Conservation (phyloP, 768 basidiomycete genomes). For the Phlegmacium glaucopus region DNA sequence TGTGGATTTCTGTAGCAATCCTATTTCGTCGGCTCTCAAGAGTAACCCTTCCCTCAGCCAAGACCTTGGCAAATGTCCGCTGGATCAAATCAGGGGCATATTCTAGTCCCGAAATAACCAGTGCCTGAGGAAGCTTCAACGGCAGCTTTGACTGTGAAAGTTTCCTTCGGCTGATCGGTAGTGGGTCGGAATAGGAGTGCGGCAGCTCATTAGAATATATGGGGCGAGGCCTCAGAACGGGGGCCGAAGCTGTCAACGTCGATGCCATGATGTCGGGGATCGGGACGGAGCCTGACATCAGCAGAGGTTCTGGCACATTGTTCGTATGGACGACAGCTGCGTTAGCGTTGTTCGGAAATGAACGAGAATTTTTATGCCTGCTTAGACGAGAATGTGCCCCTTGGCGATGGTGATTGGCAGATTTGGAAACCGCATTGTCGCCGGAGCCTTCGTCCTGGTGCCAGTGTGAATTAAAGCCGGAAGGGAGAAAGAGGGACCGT, state of each 20-base stretch:
- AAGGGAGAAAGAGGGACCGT: conserved; percentile 26
- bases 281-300: background rate
- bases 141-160: conserved; percentile 6
- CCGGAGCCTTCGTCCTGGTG: conserved; percentile 19
- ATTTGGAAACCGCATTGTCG: conserved; percentile 10
- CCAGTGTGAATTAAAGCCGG: conserved; percentile 5
- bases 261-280: background rate
- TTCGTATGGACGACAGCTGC: conserved; percentile 8
- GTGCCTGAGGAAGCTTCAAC: conserved; percentile 47
- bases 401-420: conserved; percentile 9
- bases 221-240: conserved; percentile 15
- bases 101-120: conserved; percentile 74
- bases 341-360: conserved; percentile 31
- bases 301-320: conserved; percentile 5
- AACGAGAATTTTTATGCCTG: conserved; percentile 26
- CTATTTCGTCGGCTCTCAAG: conserved; percentile 31
- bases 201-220: conserved; percentile 12
- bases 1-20: conserved; percentile 7
- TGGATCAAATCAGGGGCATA: conserved; percentile 52
- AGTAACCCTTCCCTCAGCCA: conserved; percentile 49
- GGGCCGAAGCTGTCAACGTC: conserved; percentile 16
- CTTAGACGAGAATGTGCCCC: conserved; percentile 7
- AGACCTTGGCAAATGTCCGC: conserved; percentile 48
- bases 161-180: conserved; percentile 13
- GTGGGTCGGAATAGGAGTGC: conserved; percentile 35